These are phyloP conservation scores for Cyclotella distinguenda DNA, from an alignment of 108 stramenopile genomes.

Conservation along the genomic window DNA sequence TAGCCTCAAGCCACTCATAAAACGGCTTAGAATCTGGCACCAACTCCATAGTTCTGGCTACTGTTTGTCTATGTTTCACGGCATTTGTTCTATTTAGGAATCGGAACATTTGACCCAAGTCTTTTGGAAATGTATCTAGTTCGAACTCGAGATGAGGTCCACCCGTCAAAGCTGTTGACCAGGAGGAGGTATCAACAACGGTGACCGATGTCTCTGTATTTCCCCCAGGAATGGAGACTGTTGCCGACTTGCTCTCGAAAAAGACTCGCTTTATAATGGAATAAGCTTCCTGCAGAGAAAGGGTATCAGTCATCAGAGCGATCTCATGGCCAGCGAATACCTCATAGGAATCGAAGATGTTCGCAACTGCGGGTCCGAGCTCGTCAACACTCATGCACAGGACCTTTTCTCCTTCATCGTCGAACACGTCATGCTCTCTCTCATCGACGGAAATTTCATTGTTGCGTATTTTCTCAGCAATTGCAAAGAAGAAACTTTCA, in stretches of 20 bases:
- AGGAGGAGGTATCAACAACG: constrained; percentile 1
- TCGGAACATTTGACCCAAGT: constrained; percentile 60
- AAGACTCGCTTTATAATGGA: constrained; percentile 41
- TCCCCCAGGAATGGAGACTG: neutral
- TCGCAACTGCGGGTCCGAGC: constrained; percentile 59
- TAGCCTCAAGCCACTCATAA: constrained; percentile 53
- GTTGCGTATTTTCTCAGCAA: constrained; percentile 20
- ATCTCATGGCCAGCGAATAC: constrained; percentile 69
- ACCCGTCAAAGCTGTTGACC: constrained; percentile 13
- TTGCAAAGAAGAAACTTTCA: constrained; percentile 41
- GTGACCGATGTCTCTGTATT: neutral
- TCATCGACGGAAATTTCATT: constrained; percentile 8
- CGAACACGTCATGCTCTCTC: neutral
- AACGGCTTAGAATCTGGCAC: constrained; percentile 50
- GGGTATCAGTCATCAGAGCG: constrained; percentile 56
- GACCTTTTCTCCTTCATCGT: constrained; percentile 32
- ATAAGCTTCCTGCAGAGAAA: constrained; percentile 36
- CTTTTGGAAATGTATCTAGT: constrained; percentile 56
- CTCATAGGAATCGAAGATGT: constrained; percentile 61
- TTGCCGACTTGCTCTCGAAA: constrained; percentile 6
- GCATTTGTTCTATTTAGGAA: constrained; percentile 40
- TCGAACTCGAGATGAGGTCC: constrained; percentile 24
- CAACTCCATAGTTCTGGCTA: constrained; percentile 58
- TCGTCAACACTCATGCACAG: constrained; percentile 63
- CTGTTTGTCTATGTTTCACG: constrained; percentile 38